Evolutionary conservation across 1,284 basidiomycete species (phyloP).

Genomic region (Chalciporus sp.): DNA sequence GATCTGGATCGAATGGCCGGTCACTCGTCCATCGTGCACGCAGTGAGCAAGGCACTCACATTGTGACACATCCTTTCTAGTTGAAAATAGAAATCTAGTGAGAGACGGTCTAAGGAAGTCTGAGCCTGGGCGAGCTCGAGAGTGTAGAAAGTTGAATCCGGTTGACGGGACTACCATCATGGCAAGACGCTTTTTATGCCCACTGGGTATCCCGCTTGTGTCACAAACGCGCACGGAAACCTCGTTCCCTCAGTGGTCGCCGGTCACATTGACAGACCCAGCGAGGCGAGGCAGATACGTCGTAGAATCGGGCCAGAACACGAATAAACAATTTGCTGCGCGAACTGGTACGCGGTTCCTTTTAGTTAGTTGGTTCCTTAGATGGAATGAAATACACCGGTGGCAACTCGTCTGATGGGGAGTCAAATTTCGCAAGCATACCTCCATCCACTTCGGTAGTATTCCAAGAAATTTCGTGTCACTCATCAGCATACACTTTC

Average conservation of each 20-base stretch:
- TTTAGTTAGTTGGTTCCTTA: conserved; percentile 9
- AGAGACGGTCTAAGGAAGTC: conserved; percentile 18
- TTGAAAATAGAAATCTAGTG: conserved; percentile 5
- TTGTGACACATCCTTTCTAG: conserved; percentile 71
- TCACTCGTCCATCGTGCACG: conserved; percentile 5
- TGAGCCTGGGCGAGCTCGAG: conserved; percentile 13
- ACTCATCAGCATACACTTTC: conserved; percentile 5
- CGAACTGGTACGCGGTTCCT: conserved; percentile 15
- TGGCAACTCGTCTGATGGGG: conserved; percentile 6
- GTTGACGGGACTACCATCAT: conserved; percentile 18
- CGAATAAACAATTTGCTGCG: conserved; percentile 28
- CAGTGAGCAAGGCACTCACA: conserved; percentile 44
- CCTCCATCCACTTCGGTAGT: conserved; percentile 2
- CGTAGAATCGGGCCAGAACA: conserved; percentile 22
- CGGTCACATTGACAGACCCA: conserved; percentile 35
- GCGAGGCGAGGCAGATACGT: conserved; percentile 43
- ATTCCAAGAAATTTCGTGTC: not conserved
- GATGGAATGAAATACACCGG: conserved; percentile 14
- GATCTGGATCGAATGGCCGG: conserved; percentile 46
- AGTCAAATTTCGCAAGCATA: not conserved
- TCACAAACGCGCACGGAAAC: conserved; percentile 39
- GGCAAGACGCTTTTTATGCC: conserved; percentile 30
- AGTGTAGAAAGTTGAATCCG: conserved; percentile 22
- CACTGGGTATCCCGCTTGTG: conserved; percentile 31
- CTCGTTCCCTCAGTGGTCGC: conserved; percentile 41